These are phyloP conservation scores for Pholiota adiposa DNA, from an alignment of 1,284 basidiomycete species.

Conservation along the genomic window DNA sequence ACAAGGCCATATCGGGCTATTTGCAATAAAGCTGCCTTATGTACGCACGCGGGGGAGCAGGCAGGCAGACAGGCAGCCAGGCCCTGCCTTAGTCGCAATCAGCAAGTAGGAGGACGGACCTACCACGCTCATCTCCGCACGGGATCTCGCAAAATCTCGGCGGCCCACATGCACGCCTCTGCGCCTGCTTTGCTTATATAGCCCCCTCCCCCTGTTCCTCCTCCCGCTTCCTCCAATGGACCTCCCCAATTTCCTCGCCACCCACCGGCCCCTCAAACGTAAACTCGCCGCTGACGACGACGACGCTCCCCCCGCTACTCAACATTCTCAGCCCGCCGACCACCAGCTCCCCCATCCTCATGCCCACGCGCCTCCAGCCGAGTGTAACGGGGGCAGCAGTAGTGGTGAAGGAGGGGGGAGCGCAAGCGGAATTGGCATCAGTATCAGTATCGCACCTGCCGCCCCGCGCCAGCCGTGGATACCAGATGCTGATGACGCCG, in stretches of 20 bases:
- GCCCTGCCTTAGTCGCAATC: not conserved
- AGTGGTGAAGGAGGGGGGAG: not conserved
- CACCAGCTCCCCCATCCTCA: slow-evolving; percentile 1
- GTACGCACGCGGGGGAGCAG: slow-evolving; percentile 2
- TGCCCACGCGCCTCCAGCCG: not conserved
- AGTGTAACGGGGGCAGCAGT: not conserved
- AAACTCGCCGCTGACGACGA: not conserved
- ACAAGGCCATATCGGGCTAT: not conserved
- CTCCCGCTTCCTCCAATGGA: slow-evolving; percentile 39
- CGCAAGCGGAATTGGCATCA: not conserved
- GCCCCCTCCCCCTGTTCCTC: slow-evolving; percentile 25
- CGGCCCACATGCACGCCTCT: slow-evolving; percentile 14
- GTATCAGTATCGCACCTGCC: not conserved
- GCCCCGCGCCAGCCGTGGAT: slow-evolving; percentile 11
- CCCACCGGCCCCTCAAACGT: not conserved
- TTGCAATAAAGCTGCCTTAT: not conserved
- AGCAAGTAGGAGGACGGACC: slow-evolving; percentile 24
- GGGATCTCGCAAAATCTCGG: slow-evolving; percentile 30
- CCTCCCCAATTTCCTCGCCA: slow-evolving; percentile 28
- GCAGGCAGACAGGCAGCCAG: not conserved
- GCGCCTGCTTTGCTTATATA: slow-evolving; percentile 45
- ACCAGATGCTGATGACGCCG: not conserved
- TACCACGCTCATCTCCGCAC: slow-evolving; percentile 38
- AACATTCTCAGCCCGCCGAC: not conserved
- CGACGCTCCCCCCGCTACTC: not conserved